These are phyloP conservation scores for Cryptosporidium viatorum DNA, from an alignment of 169 alveolate genomes.

Conservation along the genomic window DNA sequence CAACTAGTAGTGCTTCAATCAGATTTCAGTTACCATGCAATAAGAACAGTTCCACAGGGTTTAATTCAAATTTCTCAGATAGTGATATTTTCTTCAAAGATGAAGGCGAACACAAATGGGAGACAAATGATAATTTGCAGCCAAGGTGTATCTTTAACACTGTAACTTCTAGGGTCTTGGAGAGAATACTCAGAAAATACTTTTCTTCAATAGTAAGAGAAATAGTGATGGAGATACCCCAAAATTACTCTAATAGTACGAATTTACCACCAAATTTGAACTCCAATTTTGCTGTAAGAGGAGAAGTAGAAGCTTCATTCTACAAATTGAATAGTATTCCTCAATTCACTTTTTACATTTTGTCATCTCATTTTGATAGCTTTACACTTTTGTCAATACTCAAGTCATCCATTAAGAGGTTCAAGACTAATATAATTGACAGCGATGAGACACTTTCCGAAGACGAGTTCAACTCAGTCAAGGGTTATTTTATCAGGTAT, in stretches of 20 bases:
- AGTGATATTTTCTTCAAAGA: slow-evolving; percentile 16
- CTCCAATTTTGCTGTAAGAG: background rate
- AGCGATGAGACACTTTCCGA: background rate
- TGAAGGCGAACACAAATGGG: slow-evolving; percentile 35
- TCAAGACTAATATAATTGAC: slow-evolving; percentile 38
- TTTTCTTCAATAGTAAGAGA: background rate
- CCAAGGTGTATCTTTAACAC: slow-evolving; percentile 54
- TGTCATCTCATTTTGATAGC: slow-evolving; percentile 54
- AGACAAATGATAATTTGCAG: slow-evolving; percentile 32
- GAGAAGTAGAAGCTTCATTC: slow-evolving; percentile 50
- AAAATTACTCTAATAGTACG: background rate
- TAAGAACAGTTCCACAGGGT: background rate
- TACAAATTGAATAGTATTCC: slow-evolving; percentile 54
- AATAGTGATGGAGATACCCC: background rate
- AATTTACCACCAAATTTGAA: background rate
- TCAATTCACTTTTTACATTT: slow-evolving; percentile 45
- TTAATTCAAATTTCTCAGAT: background rate
- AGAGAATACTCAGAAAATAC: slow-evolving; percentile 30
- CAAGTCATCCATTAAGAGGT: background rate
- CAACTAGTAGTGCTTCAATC: slow-evolving; percentile 58
- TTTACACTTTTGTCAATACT: slow-evolving; percentile 51
- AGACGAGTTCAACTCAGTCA: background rate
- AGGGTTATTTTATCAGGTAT: slow-evolving; percentile 18
- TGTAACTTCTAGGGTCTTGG: slow-evolving; percentile 55
- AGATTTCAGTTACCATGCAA: slow-evolving; percentile 55